Evolutionary conservation across 768 basidiomycete genomes (phyloP).

Genomic region (Kondoa subrosea): DNA sequence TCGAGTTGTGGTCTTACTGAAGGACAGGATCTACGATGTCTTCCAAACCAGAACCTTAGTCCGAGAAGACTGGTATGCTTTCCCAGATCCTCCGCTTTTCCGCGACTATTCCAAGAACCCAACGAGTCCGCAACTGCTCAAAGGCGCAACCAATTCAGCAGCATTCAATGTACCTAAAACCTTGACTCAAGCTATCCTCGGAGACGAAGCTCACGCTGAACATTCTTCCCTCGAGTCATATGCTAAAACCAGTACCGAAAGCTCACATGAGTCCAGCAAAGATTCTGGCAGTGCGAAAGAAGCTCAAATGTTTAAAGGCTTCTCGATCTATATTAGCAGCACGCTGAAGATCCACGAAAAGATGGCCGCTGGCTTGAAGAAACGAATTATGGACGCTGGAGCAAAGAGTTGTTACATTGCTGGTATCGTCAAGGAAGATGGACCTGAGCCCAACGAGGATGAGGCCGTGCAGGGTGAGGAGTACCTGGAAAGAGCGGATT

Average conservation of each 20-base stretch:
- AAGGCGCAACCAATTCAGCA: background rate
- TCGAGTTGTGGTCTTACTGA: background rate
- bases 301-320: constrained; percentile 43
- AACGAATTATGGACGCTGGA: constrained; percentile 47
- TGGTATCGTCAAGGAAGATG: background rate
- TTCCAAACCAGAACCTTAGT: constrained; percentile 26
- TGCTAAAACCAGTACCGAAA: background rate
- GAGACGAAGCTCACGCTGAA: background rate
- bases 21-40: constrained; percentile 45
- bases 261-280: background rate
- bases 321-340: constrained; percentile 46
- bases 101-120: background rate
- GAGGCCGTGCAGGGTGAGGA: background rate
- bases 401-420: constrained; percentile 31
- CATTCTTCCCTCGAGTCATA: background rate
- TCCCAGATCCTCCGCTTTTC: constrained; percentile 48
- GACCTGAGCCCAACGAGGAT: constrained; percentile 2
- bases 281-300: background rate
- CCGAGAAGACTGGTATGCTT: constrained; percentile 28
- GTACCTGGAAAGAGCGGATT: constrained; percentile 45
- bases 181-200: background rate
- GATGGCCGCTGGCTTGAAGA: constrained; percentile 43
- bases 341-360: constrained; percentile 43
- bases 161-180: background rate
- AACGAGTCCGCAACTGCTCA: background rate